Base-by-base conservation (phyloP, 2,329 filamentous ascomycete species). In the Paraphaeosphaeria sporulosa region DNA sequence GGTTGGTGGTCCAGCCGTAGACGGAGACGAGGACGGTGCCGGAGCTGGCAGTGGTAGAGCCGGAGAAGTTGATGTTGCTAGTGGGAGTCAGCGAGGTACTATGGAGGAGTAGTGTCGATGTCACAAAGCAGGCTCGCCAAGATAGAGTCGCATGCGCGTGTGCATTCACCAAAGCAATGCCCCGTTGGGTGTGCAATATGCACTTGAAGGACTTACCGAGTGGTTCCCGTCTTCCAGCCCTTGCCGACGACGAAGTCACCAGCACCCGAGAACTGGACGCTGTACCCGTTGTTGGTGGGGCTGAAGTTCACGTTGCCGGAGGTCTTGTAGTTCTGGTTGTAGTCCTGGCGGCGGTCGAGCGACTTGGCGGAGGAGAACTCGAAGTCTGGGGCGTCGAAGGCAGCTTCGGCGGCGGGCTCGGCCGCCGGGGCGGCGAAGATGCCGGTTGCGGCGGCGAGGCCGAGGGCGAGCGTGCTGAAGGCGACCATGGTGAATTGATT, bases 1-100 rank as follows among this genome's bases (percentile, higher is more conserved):
- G 83, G 69, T 79, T 80, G 2, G 71, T 78, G 4, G 82, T 84
- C 84, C 85, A 88, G 34, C 85, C 85, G 65, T 87, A 87, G 42
- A 87, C 73, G 30, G 71, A 69, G 40, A 74, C 69, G 27, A 72
- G 67, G 25, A 72, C 71, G 1, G 71, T 73, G 42, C 72, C 72
- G 4, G 67, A 50, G 1, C 36, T 58, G 23, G 70, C 64, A 30
- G 48, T 52, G 7, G 71, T 74, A 40, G 69, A 69, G 27, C 72
- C 71, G n/a, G 58, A 32, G 59, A 73, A 74, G 48, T 63, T 74
- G 64, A 74, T 70, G 6, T 68, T 70, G n/a, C n/a, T n/a, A n/a
- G n/a, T n/a, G n/a, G n/a, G n/a, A n/a, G n/a, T n/a, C n/a, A n/a
- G n/a, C n/a, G n/a, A n/a, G n/a, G n/a, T n/a, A n/a, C n/a, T n/a